These are phyloP conservation scores for Imleria badia DNA, from an alignment of 768 basidiomycete species.

Conservation along the genomic window DNA sequence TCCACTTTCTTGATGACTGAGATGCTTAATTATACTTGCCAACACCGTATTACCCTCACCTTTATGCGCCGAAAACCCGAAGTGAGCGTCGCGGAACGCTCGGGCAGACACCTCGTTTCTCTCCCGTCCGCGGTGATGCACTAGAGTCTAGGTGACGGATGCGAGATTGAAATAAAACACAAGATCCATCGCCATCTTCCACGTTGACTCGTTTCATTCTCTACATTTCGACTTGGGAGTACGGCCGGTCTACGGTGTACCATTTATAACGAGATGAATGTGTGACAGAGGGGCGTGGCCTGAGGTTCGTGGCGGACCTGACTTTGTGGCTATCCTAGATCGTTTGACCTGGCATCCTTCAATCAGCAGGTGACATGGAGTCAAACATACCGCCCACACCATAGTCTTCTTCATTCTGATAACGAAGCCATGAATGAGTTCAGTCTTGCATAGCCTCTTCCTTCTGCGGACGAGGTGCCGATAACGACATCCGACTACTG, in stretches of 20 bases:
- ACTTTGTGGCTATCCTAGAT: not conserved
- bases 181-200: constrained; percentile 6
- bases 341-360: not conserved
- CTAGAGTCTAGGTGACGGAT: constrained; percentile 1
- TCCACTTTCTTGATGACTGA: not conserved
- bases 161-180: constrained; percentile 4
- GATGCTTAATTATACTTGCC: constrained; percentile 5
- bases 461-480: not conserved
- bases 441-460: constrained; percentile 5
- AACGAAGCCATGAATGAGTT: not conserved
- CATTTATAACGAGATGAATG: constrained; percentile 12
- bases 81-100: constrained; percentile 26
- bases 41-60: not conserved
- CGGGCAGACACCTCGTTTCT: not conserved
- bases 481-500: not conserved
- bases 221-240: not conserved
- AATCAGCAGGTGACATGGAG: not conserved
- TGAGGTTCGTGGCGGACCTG: not conserved
- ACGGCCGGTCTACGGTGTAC: not conserved
- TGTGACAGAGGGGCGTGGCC: constrained; percentile 4
- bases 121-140: constrained; percentile 15
- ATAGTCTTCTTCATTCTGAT: not conserved
- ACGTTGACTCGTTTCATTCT: not conserved
- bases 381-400: not conserved
- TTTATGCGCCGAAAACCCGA: constrained; percentile 8